Percentiles rank a stretch among this genome's conserved stretches.
These are phyloP conservation scores for Rosellinia necatrix DNA, from an alignment of 2,329 filamentous ascomycete genomes.

Conservation along the genomic window DNA sequence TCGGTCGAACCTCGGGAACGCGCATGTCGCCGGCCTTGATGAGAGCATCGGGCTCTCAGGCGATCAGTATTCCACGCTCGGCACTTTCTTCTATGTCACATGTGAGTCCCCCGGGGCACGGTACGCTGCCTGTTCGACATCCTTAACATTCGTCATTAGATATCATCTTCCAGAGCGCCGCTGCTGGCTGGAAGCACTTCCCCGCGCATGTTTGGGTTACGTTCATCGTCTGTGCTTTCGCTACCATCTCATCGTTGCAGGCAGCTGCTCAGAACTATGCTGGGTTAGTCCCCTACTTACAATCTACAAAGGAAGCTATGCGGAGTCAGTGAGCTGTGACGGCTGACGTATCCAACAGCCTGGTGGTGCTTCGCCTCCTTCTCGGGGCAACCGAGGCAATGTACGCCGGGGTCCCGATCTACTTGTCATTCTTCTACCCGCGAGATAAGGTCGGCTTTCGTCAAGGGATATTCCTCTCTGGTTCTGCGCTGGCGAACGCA, in stretches of 20 bases:
- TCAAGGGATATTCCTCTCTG: constrained; percentile 58
- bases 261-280: constrained; percentile 45
- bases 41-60: constrained; percentile 34
- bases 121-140: background rate
- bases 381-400: constrained; percentile 49
- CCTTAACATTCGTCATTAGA: constrained; percentile 7
- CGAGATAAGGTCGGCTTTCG: constrained; percentile 60
- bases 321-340: background rate
- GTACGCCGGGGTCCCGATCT: constrained; percentile 45
- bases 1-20: constrained; percentile 38
- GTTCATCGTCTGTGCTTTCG: constrained; percentile 49
- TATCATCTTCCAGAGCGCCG: constrained; percentile 26
- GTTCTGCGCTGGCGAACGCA: constrained; percentile 45
- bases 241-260: constrained; percentile 48
- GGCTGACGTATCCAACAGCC: constrained; percentile 8
- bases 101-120: constrained; percentile 15
- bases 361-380: constrained; percentile 48
- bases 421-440: constrained; percentile 62
- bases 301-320: background rate
- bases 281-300: constrained; percentile 33
- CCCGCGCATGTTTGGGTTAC: constrained; percentile 45
- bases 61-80: constrained; percentile 35
- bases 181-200: constrained; percentile 29
- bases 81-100: constrained; percentile 38
- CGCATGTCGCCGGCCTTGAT: constrained; percentile 39